Evolutionary conservation across 2,329 filamentous ascomycete genomes (phyloP).

Genomic region (Corniculantispora saksenae): DNA sequence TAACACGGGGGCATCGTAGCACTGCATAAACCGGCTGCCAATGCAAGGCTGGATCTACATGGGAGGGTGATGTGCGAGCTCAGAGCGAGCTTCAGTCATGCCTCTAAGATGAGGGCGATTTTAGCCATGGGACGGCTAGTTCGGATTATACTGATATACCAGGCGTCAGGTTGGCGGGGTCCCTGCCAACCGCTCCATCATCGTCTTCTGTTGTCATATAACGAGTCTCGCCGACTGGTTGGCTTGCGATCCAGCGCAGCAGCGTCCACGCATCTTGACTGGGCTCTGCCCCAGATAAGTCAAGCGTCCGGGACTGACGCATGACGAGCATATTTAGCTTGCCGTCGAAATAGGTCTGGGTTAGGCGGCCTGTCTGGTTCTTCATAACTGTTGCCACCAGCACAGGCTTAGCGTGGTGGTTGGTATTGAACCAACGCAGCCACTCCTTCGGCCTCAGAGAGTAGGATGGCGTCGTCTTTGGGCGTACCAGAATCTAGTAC

Average conservation of each 20-base stretch:
- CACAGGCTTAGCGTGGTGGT: constrained; percentile 8
- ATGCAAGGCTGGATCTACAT: neutral
- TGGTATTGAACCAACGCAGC: neutral
- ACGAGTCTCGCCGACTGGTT: constrained; percentile 1
- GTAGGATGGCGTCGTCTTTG: neutral
- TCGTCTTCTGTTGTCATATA: neutral
- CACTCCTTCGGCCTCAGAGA: neutral
- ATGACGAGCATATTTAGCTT: constrained; percentile 6
- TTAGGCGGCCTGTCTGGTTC: constrained; percentile 2
- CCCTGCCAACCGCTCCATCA: no score
- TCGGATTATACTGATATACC: no score
- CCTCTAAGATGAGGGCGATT: neutral
- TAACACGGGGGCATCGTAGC: neutral
- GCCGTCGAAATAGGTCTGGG: constrained; percentile 9
- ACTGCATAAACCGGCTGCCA: neutral
- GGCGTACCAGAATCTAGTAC: constrained; percentile 2
- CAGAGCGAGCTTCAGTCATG: neutral
- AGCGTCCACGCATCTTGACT: constrained; percentile 1
- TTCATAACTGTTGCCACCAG: neutral
- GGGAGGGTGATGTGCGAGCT: neutral
- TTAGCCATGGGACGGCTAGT: neutral
- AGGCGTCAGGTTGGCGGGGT: no score
- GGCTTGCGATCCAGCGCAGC: constrained; percentile 8
- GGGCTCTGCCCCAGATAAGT: neutral
- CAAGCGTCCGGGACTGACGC: constrained; percentile 9